These are phyloP conservation scores for Lachancea quebecensis DNA, from an alignment of 805 yeast species.

Conservation along the genomic window DNA sequence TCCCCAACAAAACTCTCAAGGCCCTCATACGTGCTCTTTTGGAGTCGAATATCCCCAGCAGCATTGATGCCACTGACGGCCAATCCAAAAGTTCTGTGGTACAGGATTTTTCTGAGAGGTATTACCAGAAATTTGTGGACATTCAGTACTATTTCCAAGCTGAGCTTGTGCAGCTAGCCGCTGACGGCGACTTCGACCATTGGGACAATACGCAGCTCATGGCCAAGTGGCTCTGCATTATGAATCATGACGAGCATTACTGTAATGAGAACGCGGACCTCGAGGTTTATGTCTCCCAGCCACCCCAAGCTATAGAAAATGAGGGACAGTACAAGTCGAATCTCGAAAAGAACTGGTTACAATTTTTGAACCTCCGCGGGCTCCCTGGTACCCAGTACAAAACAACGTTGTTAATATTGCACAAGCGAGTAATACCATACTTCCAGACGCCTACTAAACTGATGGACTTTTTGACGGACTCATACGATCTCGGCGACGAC, in stretches of 20 bases:
- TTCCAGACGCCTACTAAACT: conserved; percentile 71
- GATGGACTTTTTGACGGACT: conserved; percentile 91
- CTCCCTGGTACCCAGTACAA: conserved; percentile 54
- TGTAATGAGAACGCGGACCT: conserved; percentile 31
- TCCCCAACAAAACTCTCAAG: conserved; percentile 51
- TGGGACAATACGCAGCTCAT: conserved; percentile 18
- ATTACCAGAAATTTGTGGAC: conserved; percentile 61
- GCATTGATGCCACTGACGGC: conserved; percentile 41
- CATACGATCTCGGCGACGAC: conserved; percentile 53
- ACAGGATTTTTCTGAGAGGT: conserved; percentile 50
- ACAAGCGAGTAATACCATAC: conserved; percentile 77
- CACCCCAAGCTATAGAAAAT: conserved; percentile 41
- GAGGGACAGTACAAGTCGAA: conserved; percentile 47
- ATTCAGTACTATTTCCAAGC: conserved; percentile 66
- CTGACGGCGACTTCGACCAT: conserved; percentile 21
- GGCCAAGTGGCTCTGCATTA: conserved; percentile 35
- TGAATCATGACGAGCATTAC: conserved; percentile 32
- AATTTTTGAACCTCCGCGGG: conserved; percentile 44
- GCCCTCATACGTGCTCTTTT: conserved; percentile 35
- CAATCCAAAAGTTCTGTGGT: conserved; percentile 39
- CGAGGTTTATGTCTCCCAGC: conserved; percentile 36
- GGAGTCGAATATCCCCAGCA: conserved; percentile 32
- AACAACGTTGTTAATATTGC: conserved; percentile 59
- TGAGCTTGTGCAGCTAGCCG: conserved; percentile 33
- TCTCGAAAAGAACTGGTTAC: conserved; percentile 65